Evolutionary conservation across 495 filamentous ascomycete genomes (phyloP), one percentile per base, ranked within the genome.

Genomic region (Penicillium coffeae): DNA sequence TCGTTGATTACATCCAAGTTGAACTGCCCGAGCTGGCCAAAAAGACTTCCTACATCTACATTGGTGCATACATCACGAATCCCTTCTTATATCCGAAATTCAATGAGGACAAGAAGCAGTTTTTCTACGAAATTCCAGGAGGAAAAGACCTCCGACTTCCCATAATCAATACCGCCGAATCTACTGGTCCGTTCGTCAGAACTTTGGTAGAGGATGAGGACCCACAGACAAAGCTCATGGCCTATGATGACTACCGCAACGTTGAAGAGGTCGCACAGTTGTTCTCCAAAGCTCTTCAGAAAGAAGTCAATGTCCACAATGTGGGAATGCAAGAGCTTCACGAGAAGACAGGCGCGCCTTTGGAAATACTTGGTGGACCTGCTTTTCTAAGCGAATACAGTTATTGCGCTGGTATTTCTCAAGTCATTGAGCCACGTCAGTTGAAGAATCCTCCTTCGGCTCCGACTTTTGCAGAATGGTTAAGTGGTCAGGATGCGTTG

Each of bases 181-280:
- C 70, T 0, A 70, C 66, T 0, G 73, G 73, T 3, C 51, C 45
- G 3, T 76, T 71, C 45, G 73, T 76, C 0, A 58, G 53, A n/a
- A 66, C 69, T 13, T 55, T 76, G 41, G 52, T 74, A 36, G 68
- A 70, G 44, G 59, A 64, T 37, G 71, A 74, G 37, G 50, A 21
- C 0, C 45, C 73, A 8, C 62, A 66, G 0, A 64, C 48, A 9
- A 73, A 66, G 51, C 50, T 77, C 0, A 54, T 74, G 2, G 73
- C 71, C 0, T 76, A 74, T 46, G 68, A 76, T 41, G 64, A 61
- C 37, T 62, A 66, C 42, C 42, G 64, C 16, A 64, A 47, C 0
- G 45, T 71, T 2, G 50, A 51, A 21, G 51, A 73, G 30, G 48
- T 63, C 7, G 48, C 68, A 12, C 51, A 58, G 10, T 21, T 59